These are phyloP conservation scores for Ophiostoma angusticollis DNA, from an alignment of 2,329 filamentous ascomycete species.

Conservation along the genomic window DNA sequence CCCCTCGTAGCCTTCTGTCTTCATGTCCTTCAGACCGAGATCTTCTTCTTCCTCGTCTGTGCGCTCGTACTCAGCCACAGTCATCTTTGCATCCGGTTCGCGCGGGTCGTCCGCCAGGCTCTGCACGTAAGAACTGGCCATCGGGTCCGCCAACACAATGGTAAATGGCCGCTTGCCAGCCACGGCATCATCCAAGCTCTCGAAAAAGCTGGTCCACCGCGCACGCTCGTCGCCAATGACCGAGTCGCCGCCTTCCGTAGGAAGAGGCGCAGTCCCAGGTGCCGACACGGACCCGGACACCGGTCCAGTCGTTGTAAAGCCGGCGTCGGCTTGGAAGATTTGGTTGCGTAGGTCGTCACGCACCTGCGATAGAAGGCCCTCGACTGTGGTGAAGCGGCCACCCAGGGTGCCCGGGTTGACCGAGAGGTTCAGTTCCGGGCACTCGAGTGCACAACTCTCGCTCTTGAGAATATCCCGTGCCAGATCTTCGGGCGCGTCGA, in stretches of 20 bases:
- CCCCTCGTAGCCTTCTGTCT: constrained; percentile 72
- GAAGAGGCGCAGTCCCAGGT: too few relatives aligned
- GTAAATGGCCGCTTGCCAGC: constrained; percentile 69
- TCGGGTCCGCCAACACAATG: constrained; percentile 71
- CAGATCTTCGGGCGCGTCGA: constrained; percentile 60
- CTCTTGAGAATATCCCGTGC: constrained; percentile 91
- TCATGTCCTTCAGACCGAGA: constrained; percentile 83
- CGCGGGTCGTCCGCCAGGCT: constrained; percentile 65
- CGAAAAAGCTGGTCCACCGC: constrained; percentile 75
- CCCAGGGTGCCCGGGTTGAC: constrained; percentile 91
- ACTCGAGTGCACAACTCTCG: constrained; percentile 78
- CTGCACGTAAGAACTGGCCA: constrained; percentile 90
- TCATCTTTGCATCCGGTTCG: constrained; percentile 63
- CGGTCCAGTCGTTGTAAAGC: too few relatives aligned
- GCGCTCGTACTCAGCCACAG: constrained; percentile 67
- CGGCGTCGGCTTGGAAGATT: constrained; percentile 56
- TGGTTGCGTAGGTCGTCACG: constrained; percentile 77
- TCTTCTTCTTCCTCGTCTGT: constrained; percentile 92
- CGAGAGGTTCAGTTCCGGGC: constrained; percentile 72
- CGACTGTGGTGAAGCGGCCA: constrained; percentile 91
- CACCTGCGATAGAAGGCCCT: constrained; percentile 85
- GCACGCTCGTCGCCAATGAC: constrained; percentile 51
- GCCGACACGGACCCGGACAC: too few relatives aligned
- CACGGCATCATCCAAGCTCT: constrained; percentile 62
- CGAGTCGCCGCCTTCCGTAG: constrained; percentile 80